Percentiles rank a stretch among this genome's conserved stretches.
Evolutionary conservation across 148 eudicot genomes (phyloP).

Genomic region (Suaeda aralocaspica): DNA sequence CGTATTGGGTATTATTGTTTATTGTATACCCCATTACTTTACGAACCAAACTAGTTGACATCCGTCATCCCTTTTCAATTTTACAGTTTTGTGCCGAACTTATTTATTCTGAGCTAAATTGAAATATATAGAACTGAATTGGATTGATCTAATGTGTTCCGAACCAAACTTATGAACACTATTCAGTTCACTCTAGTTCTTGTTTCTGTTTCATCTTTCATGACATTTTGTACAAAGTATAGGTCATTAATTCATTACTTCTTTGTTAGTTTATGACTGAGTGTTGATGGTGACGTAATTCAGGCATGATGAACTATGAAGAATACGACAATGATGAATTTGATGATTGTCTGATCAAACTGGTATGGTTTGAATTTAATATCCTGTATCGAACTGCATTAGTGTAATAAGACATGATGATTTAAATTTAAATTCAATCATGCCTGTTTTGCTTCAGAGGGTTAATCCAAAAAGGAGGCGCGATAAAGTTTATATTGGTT

Average conservation of each 20-base stretch:
- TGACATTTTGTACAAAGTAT: constrained; percentile 2
- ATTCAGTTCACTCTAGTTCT: too few species aligned
- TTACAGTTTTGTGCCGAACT: neutral
- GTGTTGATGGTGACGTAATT: constrained; percentile 6
- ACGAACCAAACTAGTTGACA: too few species aligned
- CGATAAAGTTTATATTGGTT: constrained; percentile 81
- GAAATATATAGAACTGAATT: too few species aligned
- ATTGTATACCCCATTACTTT: too few species aligned
- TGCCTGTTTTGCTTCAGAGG: constrained; percentile 47
- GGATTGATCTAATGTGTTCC: neutral
- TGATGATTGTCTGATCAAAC: constrained; percentile 35
- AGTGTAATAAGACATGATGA: neutral
- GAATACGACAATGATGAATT: constrained; percentile 17
- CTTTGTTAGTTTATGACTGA: neutral
- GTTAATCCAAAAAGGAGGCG: constrained; percentile 49
- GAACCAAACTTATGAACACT: neutral
- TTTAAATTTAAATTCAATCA: neutral
- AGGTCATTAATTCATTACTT: neutral
- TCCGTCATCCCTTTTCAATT: too few species aligned
- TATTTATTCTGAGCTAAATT: neutral
- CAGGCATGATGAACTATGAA: constrained; percentile 19
- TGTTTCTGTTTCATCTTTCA: constrained; percentile 1
- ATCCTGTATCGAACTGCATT: neutral
- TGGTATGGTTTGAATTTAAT: constrained; percentile 35
- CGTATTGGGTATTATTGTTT: too few species aligned